Conservation (phyloP, 257 asterid genomes). For the Solanum tarapatanum region DNA sequence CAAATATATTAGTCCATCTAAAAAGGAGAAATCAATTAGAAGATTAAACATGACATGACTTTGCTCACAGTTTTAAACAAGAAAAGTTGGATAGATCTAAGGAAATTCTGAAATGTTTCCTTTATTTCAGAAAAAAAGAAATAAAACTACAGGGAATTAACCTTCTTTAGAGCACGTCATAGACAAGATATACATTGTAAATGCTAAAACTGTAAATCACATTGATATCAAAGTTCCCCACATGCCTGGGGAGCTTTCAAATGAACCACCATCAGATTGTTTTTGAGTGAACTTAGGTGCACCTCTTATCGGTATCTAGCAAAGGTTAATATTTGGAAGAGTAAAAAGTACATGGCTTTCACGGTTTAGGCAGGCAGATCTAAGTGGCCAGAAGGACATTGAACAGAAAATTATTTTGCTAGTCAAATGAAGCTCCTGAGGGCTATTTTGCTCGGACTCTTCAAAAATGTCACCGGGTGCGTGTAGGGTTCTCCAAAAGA, state of each 20-base stretch:
- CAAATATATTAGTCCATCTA: not conserved
- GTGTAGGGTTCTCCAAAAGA: not conserved
- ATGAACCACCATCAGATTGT: not conserved
- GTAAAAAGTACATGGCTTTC: not conserved
- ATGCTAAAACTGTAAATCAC: not conserved
- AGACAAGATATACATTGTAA: not conserved
- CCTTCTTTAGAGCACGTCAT: not conserved
- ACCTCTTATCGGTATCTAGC: not conserved
- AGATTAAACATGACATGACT: not conserved
- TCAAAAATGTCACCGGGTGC: not conserved
- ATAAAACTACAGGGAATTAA: not conserved
- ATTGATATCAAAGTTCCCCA: not conserved
- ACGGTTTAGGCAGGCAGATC: not conserved
- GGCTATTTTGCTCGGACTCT: not conserved
- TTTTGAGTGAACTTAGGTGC: not conserved
- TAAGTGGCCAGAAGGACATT: not conserved
- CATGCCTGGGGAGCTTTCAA: not conserved
- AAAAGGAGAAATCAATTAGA: not conserved
- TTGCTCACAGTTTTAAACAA: not conserved
- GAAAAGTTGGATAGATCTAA: not conserved
- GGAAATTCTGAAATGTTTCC: not conserved
- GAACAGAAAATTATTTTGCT: not conserved
- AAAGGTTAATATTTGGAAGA: not conserved
- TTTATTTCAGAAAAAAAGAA: not conserved
- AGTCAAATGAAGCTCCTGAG: not conserved